Base-by-base conservation (phyloP, 441 rosid species). In the Pelargonium fulgidum region DNA sequence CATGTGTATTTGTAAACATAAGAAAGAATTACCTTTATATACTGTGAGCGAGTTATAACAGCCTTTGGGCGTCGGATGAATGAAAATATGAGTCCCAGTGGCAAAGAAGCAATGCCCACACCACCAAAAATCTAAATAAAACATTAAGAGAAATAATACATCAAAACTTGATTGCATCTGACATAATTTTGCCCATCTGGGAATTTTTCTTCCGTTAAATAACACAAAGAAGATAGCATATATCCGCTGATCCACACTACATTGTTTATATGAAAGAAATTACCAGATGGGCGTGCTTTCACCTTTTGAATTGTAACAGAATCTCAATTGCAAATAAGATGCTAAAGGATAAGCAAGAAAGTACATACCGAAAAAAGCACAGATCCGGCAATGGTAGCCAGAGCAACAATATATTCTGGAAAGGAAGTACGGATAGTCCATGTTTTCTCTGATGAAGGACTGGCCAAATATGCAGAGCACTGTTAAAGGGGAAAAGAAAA, bases 401-500 rank as follows among this genome's bases (percentile, higher is more conserved):
- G 94, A 78, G 99, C 99, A 76, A 94, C 99, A 76, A 94, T 88
- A 70, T 94, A 94, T 82, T 94, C 99, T 39, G 98, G 99, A 75
- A 94, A 94, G 19, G 97, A 92, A 62, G 96, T 71, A 12, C 87
- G 93, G 97, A 90, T 90, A 13, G 96, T 87, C 99, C 98, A 94
- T 54, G 96, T 92, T 78, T 92, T 90, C 88, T 92, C 99, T 20
- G 99, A 89, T 67, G 94, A 71, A 67, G 86, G 77, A 70, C 62
- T 83, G 29, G 94, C 91, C 71, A 80, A 75, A 82, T 80, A 89
- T 14, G 98, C 98, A 12, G 99, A 79, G 72, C 99, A 94, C 99
- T 94, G 89, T 74, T 76, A 68, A 29, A 66, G 42, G n/a, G 9
- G 70, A 11, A 39, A 72, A 68, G 71, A 24, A 66, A 1, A 59